These are phyloP conservation scores for Colletotrichum costaricense DNA, from an alignment of 2,329 filamentous ascomycete species.

Conservation along the genomic window DNA sequence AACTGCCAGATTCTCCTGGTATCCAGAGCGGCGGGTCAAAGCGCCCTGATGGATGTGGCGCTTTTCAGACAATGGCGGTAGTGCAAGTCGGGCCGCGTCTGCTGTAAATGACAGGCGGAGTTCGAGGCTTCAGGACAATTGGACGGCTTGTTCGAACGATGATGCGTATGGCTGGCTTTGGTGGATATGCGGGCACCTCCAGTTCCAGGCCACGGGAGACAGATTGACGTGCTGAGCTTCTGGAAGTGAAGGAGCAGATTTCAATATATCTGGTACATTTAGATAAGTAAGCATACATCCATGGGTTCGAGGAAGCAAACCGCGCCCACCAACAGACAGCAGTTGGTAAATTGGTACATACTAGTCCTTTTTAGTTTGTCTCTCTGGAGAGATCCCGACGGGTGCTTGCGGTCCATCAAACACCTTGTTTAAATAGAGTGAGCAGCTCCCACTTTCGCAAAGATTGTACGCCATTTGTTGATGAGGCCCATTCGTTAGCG, in stretches of 20 bases:
- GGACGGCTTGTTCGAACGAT: not conserved
- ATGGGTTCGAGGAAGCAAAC: not conserved
- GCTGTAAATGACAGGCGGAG: not conserved
- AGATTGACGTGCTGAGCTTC: not conserved
- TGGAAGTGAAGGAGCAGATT: not conserved
- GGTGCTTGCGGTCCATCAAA: conserved; percentile 9
- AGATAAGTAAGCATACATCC: not conserved
- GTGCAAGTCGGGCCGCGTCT: not conserved
- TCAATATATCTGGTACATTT: not conserved
- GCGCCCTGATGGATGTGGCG: conserved; percentile 2
- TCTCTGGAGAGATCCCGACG: not conserved
- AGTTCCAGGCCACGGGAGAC: not conserved
- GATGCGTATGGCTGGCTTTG: not conserved
- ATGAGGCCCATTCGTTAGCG: not conserved
- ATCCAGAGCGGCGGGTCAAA: conserved; percentile 23
- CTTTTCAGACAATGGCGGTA: not conserved
- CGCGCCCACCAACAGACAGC: not conserved
- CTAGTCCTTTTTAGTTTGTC: conserved; percentile 1
- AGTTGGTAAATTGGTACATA: not conserved
- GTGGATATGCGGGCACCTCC: not conserved
- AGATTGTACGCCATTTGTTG: conserved; percentile 3
- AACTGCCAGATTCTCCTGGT: not conserved
- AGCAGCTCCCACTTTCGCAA: not conserved
- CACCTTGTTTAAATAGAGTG: conserved; percentile 8
- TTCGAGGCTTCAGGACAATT: not conserved